These are phyloP conservation scores for Rhynchosporium graminicola DNA, from an alignment of 2,329 filamentous ascomycete species.

Conservation along the genomic window DNA sequence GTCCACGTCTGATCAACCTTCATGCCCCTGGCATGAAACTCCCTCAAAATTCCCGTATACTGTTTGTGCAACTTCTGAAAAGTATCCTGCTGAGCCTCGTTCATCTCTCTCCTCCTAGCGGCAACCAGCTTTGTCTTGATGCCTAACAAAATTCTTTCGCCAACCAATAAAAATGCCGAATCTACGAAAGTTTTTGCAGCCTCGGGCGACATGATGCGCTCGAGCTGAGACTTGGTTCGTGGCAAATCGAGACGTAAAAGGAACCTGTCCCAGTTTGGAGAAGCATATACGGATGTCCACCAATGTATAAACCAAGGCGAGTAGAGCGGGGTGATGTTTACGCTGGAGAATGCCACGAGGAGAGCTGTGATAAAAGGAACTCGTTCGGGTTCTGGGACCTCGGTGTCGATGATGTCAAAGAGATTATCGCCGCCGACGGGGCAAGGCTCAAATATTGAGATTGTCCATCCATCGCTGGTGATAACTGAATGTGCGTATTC, in stretches of 20 bases:
- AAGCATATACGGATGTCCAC: constrained; percentile 24
- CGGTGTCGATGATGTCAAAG: constrained; percentile 18
- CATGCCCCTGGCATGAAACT: constrained; percentile 19
- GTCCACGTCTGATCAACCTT: constrained; percentile 25
- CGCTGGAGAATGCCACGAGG: constrained; percentile 23
- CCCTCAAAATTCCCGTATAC: constrained; percentile 26
- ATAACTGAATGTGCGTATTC: constrained; percentile 22
- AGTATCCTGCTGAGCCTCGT: background rate
- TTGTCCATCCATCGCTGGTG: constrained; percentile 6
- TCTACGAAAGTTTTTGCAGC: constrained; percentile 22
- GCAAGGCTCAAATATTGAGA: constrained; percentile 25
- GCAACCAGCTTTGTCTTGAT: constrained; percentile 19
- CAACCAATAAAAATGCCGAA: constrained; percentile 21
- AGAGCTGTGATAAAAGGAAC: constrained; percentile 21
- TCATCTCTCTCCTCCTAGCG: constrained; percentile 12
- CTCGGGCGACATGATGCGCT: constrained; percentile 18
- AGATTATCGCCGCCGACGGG: constrained; percentile 18
- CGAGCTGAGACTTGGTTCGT: constrained; percentile 16
- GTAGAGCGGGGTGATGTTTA: constrained; percentile 13
- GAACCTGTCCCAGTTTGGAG: constrained; percentile 22
- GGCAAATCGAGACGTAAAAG: constrained; percentile 13
- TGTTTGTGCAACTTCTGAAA: constrained; percentile 1
- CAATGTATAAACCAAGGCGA: constrained; percentile 20
- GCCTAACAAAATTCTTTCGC: constrained; percentile 20
- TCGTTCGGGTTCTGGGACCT: constrained; percentile 16